Evolutionary conservation across 352 stramenopile species (phyloP).

Genomic region (Globisporangium middletonii): DNA sequence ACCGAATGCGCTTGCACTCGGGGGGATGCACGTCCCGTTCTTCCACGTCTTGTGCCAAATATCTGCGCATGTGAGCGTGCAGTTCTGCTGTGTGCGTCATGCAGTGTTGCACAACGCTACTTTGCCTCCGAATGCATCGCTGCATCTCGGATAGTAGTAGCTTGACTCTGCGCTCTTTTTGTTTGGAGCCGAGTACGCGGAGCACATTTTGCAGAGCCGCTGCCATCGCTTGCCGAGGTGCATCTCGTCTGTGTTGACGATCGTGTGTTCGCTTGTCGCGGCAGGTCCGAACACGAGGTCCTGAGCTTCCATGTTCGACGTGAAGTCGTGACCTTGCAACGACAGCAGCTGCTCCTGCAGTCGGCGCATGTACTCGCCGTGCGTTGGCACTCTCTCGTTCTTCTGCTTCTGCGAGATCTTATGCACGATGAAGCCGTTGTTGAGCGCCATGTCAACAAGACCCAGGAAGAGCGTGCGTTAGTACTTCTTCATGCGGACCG

Average conservation of each 20-base stretch:
- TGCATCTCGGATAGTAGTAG: neutral
- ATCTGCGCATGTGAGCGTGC: neutral
- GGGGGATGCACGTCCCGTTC: neutral
- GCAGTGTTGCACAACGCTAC: neutral
- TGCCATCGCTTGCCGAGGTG: neutral
- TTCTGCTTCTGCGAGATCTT: neutral
- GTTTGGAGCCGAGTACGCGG: neutral
- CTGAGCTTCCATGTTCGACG: neutral
- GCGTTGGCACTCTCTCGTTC: neutral
- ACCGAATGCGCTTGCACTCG: neutral
- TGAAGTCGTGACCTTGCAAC: neutral
- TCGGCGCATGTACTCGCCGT: neutral
- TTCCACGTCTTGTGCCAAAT: neutral
- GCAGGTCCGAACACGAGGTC: neutral
- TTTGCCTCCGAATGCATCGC: neutral
- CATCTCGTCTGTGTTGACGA: neutral
- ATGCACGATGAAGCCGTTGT: neutral
- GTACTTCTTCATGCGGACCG: neutral
- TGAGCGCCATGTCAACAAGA: neutral
- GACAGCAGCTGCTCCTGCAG: neutral
- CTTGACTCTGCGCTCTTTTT: neutral
- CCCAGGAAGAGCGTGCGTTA: neutral
- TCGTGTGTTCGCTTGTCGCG: neutral
- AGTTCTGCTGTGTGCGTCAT: neutral
- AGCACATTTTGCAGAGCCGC: constrained; percentile 1